These are phyloP conservation scores for Boechera stricta DNA, from an alignment of 345 rosid species.

Conservation along the genomic window DNA sequence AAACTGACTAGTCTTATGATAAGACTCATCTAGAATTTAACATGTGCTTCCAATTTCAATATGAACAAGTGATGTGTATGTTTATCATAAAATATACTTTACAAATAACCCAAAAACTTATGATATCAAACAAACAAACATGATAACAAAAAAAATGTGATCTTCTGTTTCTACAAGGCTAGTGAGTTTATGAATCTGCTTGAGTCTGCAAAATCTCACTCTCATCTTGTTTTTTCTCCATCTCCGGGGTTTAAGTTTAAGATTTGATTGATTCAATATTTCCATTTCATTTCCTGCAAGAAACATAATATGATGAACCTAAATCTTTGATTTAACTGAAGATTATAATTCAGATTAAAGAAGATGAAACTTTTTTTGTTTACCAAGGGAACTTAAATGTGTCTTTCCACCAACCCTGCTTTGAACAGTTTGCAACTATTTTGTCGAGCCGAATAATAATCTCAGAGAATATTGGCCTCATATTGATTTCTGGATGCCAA, in stretches of 20 bases:
- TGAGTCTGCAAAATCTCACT: slow-evolving; percentile 5
- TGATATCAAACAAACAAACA: slow-evolving; percentile 26
- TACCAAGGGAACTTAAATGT: slow-evolving; percentile 97
- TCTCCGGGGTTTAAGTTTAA: not conserved
- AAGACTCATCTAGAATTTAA: not conserved
- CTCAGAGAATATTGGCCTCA: slow-evolving; percentile 81
- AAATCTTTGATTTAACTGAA: not conserved
- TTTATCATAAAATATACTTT: slow-evolving; percentile 31
- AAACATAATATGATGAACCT: not conserved
- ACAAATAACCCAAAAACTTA: slow-evolving; percentile 27
- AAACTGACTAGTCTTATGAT: not conserved
- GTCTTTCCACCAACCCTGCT: slow-evolving; percentile 96
- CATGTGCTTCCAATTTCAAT: not conserved
- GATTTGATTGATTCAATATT: slow-evolving; percentile 10
- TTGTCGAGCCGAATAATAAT: slow-evolving; percentile 79
- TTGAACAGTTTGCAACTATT: slow-evolving; percentile 72
- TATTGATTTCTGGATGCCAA: slow-evolving; percentile 66
- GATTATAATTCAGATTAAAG: not conserved
- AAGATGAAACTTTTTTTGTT: slow-evolving; percentile 23
- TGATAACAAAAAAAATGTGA: slow-evolving; percentile 1
- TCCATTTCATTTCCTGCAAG: slow-evolving; percentile 42
- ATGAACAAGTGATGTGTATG: slow-evolving; percentile 32
- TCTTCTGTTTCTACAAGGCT: slow-evolving; percentile 20
- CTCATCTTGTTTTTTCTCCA: slow-evolving; percentile 20
- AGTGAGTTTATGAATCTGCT: slow-evolving; percentile 13